Percentiles rank a stretch among this genome's conserved stretches.
Evolutionary conservation across 768 basidiomycete species (phyloP).

Genomic region (Serendipita sp.): DNA sequence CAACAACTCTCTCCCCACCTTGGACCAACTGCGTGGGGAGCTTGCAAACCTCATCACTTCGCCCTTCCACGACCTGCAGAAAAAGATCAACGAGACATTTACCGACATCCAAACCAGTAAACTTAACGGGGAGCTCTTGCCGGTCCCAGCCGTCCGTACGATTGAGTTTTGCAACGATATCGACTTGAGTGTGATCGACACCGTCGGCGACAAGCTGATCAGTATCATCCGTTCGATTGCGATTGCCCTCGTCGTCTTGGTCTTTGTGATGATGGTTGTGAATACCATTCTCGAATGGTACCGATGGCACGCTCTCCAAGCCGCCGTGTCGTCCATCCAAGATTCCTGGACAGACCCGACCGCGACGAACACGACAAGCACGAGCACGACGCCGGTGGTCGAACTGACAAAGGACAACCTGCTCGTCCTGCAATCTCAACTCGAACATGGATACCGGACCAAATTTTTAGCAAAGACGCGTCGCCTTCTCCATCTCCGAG

Average conservation of each 20-base stretch:
- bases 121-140: constrained; percentile 57
- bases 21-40: constrained; percentile 54
- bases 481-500: constrained; percentile 38
- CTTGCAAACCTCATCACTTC: constrained; percentile 55
- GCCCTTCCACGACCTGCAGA: constrained; percentile 77
- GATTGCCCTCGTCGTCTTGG: constrained; percentile 52
- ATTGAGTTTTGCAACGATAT: constrained; percentile 63
- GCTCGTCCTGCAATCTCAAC: constrained; percentile 44
- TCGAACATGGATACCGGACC: constrained; percentile 27
- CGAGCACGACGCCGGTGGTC: background rate
- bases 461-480: constrained; percentile 57
- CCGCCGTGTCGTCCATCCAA: constrained; percentile 51
- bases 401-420: constrained; percentile 20
- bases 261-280: constrained; percentile 56
- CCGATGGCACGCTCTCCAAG: constrained; percentile 62
- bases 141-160: constrained; percentile 54
- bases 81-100: constrained; percentile 81
- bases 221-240: constrained; percentile 65
- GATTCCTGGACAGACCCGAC: constrained; percentile 37
- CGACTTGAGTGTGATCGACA: constrained; percentile 75
- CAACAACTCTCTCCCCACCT: constrained; percentile 65
- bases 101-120: constrained; percentile 30
- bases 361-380: background rate
- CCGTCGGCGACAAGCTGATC: constrained; percentile 62
- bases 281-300: constrained; percentile 76